phyloP scores from a whole-genome alignment of 352 stramenopile species.

The Phytophthora foliorum region DNA sequence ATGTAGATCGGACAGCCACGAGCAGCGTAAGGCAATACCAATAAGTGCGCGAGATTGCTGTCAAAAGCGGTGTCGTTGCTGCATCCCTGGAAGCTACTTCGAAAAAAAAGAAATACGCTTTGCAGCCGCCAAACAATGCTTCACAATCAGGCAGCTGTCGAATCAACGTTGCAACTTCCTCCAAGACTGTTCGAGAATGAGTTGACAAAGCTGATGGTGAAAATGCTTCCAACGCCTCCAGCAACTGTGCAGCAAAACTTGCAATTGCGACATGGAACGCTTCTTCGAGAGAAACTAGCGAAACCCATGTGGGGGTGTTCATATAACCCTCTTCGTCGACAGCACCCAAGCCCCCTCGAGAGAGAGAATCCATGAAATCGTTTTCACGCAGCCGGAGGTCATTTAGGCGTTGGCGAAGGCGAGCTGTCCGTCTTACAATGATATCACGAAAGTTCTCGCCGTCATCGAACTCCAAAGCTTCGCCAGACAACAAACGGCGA shows the following conservation, averaged over 20 bases:
- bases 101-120: slow-evolving; percentile 79
- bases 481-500: slow-evolving; percentile 17
- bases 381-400: slow-evolving; percentile 47
- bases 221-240: slow-evolving; percentile 27
- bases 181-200: slow-evolving; percentile 30
- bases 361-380: slow-evolving; percentile 41
- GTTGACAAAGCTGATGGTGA: slow-evolving; percentile 10
- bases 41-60: slow-evolving; percentile 61
- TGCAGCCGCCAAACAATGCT: slow-evolving; percentile 57
- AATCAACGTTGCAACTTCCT: slow-evolving; percentile 45
- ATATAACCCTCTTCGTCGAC: slow-evolving; percentile 26
- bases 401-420: slow-evolving; percentile 41
- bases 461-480: slow-evolving; percentile 26
- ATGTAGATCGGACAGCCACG: slow-evolving; percentile 36
- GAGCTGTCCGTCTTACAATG: slow-evolving; percentile 17
- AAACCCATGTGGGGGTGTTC: slow-evolving; percentile 35
- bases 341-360: slow-evolving; percentile 11
- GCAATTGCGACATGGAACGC: slow-evolving; percentile 43
- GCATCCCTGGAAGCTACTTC: slow-evolving; percentile 58
- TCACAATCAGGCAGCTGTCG: slow-evolving; percentile 73
- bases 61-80: slow-evolving; percentile 67
- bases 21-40: slow-evolving; percentile 69
- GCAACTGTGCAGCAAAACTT: slow-evolving; percentile 30
- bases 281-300: slow-evolving; percentile 44
- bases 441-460: slow-evolving; percentile 14